Conservation (phyloP, 176 grass and related monocot species). For the Eragrostis nindensis region DNA sequence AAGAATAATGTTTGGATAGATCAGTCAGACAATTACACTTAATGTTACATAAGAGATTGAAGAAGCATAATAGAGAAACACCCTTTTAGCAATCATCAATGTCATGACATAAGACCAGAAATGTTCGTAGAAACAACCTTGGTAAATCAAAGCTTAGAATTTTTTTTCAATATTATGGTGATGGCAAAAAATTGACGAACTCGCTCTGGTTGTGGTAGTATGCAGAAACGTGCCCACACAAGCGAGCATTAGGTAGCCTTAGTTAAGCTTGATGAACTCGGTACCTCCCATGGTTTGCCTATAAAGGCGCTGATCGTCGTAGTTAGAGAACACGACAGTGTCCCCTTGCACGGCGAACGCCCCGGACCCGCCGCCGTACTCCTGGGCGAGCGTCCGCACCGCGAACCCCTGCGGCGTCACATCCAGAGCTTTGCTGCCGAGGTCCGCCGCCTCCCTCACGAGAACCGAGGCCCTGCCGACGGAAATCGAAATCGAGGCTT, state of each 20-base stretch:
- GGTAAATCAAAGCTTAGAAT: too few species aligned
- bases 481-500: neutral
- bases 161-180: too few species aligned
- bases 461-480: constrained; percentile 66
- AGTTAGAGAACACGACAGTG: constrained; percentile 73
- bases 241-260: too few species aligned
- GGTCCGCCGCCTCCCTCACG: constrained; percentile 58
- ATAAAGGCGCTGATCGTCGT: constrained; percentile 76
- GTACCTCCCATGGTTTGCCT: constrained; percentile 65
- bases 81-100: neutral
- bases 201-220: too few species aligned
- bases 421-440: constrained; percentile 43
- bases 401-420: constrained; percentile 64
- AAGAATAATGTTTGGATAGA: neutral
- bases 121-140: too few species aligned
- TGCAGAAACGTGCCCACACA: too few species aligned
- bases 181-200: too few species aligned
- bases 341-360: constrained; percentile 62
- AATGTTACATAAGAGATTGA: neutral
- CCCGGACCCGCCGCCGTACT: constrained; percentile 61
- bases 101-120: neutral
- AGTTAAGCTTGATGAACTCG: neutral
- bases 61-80: neutral
- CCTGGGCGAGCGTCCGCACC: constrained; percentile 69
- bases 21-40: neutral